A percentile compares a stretch with the other conserved stretches of the same genome.
phyloP scores from a whole-genome alignment of 2,329 filamentous ascomycete species.

The Phaeoacremonium minimum region DNA sequence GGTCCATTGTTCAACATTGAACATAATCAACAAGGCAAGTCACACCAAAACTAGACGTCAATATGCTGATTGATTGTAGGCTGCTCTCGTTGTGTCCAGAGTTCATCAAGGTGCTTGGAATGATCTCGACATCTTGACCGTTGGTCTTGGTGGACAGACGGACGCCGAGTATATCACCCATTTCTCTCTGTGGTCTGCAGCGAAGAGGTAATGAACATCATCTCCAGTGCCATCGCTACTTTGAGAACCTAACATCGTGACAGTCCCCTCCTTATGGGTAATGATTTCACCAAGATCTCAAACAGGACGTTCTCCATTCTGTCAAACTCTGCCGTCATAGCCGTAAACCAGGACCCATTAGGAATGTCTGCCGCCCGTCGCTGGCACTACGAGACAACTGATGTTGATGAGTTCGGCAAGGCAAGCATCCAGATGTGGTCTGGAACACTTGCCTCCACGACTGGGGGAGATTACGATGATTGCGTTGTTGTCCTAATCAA shows the following conservation, averaged over 20 bases:
- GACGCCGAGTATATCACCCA: conserved; percentile 14
- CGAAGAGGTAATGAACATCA: conserved; percentile 6
- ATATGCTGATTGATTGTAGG: conserved; percentile 8
- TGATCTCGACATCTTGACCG: conserved; percentile 16
- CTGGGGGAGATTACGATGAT: conserved; percentile 35
- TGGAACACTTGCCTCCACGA: conserved; percentile 30
- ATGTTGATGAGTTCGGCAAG: conserved; percentile 33
- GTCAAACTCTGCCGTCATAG: conserved; percentile 35
- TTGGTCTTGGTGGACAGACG: conserved; percentile 14
- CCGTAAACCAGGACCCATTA: conserved; percentile 32
- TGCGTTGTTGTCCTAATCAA: conserved; percentile 46
- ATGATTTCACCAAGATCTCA: conserved; percentile 17
- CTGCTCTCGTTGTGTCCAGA: conserved; percentile 13
- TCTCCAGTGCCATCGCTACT: background rate
- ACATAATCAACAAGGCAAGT: conserved; percentile 8
- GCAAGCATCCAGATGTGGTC: conserved; percentile 47
- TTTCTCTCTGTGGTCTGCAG: conserved; percentile 14
- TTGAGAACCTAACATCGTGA: too few species aligned
- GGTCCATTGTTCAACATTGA: conserved; percentile 7
- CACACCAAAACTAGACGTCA: background rate
- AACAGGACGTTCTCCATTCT: conserved; percentile 29
- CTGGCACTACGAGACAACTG: conserved; percentile 14
- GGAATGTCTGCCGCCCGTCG: conserved; percentile 15
- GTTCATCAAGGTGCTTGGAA: conserved; percentile 11
- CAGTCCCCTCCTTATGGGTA: conserved; percentile 13